Conservation (phyloP, 371 early-diverging fungal genomes). For the Lichtheimia corymbifera region DNA sequence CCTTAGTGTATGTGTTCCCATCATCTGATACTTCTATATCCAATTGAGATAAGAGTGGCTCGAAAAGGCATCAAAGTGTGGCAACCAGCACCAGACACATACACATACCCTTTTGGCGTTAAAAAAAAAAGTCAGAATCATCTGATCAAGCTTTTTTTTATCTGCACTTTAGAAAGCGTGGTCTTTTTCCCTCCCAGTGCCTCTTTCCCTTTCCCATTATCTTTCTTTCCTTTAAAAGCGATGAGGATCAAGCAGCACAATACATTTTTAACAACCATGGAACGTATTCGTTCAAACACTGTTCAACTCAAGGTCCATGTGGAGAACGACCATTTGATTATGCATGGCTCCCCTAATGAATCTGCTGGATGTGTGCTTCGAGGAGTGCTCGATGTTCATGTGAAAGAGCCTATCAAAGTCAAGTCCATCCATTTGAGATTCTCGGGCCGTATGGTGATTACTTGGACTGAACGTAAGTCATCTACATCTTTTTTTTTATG, state of each 20-base stretch:
- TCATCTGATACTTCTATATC: not conserved
- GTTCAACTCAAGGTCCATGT: constrained; percentile 29
- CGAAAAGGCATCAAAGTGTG: no score
- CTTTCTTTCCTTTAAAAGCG: constrained; percentile 6
- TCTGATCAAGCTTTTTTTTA: no score
- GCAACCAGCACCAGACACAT: no score
- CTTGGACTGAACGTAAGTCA: constrained; percentile 41
- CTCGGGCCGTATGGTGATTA: constrained; percentile 31
- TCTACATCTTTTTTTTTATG: not conserved
- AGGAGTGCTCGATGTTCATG: constrained; percentile 30
- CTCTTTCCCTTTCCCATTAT: constrained; percentile 4
- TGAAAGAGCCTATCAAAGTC: constrained; percentile 35
- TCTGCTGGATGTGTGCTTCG: constrained; percentile 49
- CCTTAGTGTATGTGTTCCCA: not conserved
- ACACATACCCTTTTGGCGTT: no score
- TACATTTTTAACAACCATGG: constrained; percentile 12
- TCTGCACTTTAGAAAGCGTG: no score
- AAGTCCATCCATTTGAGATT: constrained; percentile 38
- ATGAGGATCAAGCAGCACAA: not conserved
- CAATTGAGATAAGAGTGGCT: no score
- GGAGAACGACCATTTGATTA: constrained; percentile 38
- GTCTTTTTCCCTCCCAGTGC: not conserved
- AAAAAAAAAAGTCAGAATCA: no score
- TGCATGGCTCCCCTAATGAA: constrained; percentile 41
- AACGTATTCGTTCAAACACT: constrained; percentile 10